Base-by-base conservation (phyloP, 2,329 filamentous ascomycete species). In the Onygena corvina region DNA sequence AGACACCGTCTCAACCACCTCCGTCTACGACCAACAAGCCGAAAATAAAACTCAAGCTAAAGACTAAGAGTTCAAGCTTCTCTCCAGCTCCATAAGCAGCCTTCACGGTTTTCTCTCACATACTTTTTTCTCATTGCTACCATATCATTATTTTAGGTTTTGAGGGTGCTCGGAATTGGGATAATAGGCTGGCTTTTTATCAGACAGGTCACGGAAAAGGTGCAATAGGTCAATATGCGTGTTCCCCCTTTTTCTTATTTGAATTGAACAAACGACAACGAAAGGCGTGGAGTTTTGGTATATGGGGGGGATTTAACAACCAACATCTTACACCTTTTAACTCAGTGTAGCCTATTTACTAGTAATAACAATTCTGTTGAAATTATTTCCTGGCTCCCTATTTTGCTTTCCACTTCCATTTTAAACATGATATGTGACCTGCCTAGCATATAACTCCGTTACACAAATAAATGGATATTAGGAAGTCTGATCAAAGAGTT, bases 31-130 rank as follows among this genome's bases (percentile, higher is more conserved):
- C 54, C 11, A 38, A 35, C 11, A 27, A 18, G 16, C 53, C 64
- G 14, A 64, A 64, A 29, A 54, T 70, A 45, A 71, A 71, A 54
- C 55, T 71, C 14, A 71, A 70, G 56, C 54, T 69, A 47, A 69
- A 67, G 49, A 47, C 38, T 14, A 42, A 42, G 21, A 42, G 38
- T 21, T 42, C 38, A 29, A 42, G 21, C 12, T 18, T 42, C 16
- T 42, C 38, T 42, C 23, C 23, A 21, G 16, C 34, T 8, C 34
- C 18, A 44, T 49, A 18, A 36, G n/a, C 29, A 14, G 7, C n/a
- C 7, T 7, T 27, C 6, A 11, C 12, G 21, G 3, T 11, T 42
- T 42, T 27, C 6, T 27, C 5, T 14, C 20, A 40, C n/a, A 35
- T 16, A 4, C 4, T 27, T 42, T 27, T 42, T 27, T 42, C 35